Conservation (phyloP, 495 filamentous ascomycete species). For the Acidomyces sp. region DNA sequence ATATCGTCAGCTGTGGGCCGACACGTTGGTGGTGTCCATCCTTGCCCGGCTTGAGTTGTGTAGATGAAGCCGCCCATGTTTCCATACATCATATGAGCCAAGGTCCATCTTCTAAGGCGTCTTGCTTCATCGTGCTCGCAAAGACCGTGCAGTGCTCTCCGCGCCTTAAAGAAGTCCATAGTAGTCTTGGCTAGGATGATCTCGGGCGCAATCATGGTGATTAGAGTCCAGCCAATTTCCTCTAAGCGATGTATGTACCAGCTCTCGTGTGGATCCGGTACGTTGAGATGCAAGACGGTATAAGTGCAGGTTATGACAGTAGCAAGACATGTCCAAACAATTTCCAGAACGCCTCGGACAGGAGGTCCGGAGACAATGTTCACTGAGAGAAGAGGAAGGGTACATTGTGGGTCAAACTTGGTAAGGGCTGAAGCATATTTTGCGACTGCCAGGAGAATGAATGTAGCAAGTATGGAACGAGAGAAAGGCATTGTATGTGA, state of each 20-base stretch:
- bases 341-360: slow-evolving; percentile 1
- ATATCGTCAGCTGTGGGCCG: slow-evolving; percentile 1
- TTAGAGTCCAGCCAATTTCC: not conserved
- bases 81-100: slow-evolving; percentile 1
- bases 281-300: slow-evolving; percentile 4
- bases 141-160: not conserved
- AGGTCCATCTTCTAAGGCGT: not conserved
- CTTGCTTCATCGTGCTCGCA: not conserved
- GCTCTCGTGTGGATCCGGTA: not conserved
- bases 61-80: slow-evolving; percentile 6
- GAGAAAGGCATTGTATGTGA: too few relatives aligned
- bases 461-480: too few relatives aligned
- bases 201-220: slow-evolving; percentile 7
- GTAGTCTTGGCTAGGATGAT: slow-evolving; percentile 4
- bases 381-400: too few relatives aligned
- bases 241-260: not conserved
- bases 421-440: too few relatives aligned
- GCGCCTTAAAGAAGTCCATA: not conserved
- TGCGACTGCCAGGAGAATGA: too few relatives aligned
- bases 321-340: not conserved
- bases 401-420: too few relatives aligned
- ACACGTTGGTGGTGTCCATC: too few relatives aligned
- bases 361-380: too few relatives aligned
- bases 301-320: slow-evolving; percentile 9
- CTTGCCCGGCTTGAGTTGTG: not conserved